phyloP scores from a whole-genome alignment of 2,329 filamentous ascomycete species.

The Penicillium digitatum region DNA sequence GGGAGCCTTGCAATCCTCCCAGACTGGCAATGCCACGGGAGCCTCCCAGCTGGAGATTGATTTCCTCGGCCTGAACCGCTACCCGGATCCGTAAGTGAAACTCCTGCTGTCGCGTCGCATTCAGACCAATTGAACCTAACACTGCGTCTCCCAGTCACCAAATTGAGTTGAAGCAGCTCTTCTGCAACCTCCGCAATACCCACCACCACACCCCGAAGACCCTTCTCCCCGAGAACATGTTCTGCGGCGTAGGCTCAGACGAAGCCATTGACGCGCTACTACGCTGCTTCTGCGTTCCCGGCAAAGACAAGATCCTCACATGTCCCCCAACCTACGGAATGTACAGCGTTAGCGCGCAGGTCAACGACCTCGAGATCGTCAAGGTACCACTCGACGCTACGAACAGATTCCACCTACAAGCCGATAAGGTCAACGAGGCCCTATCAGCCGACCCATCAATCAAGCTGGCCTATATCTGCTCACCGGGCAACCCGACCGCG shows the following conservation, averaged over 20 bases:
- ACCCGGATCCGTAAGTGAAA: constrained; percentile 70
- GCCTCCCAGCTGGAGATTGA: constrained; percentile 60
- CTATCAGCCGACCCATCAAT: constrained; percentile 64
- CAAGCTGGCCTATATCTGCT: constrained; percentile 90
- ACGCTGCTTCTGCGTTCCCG: constrained; percentile 86
- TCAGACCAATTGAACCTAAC: constrained; percentile 1
- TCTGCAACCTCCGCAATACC: constrained; percentile 81
- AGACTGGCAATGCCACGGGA: constrained; percentile 39
- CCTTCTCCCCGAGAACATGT: constrained; percentile 77
- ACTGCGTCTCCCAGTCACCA: constrained; percentile 60
- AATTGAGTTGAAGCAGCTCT: constrained; percentile 72
- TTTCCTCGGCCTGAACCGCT: constrained; percentile 80
- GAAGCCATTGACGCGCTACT: constrained; percentile 94
- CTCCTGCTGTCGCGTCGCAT: not conserved
- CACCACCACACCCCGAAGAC: constrained; percentile 70
- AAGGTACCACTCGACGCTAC: constrained; percentile 75
- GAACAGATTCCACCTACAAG: constrained; percentile 70
- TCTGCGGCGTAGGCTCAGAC: constrained; percentile 92
- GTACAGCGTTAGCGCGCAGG: constrained; percentile 90
- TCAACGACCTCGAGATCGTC: constrained; percentile 85
- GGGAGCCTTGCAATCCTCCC: constrained; percentile 47
- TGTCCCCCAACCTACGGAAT: constrained; percentile 98
- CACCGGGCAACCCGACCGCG: constrained; percentile 90
- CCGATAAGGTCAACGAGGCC: constrained; percentile 61
- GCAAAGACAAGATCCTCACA: constrained; percentile 82